Evolutionary conservation across 1,284 basidiomycete genomes (phyloP).

Genomic region (Takashimella koratensis): DNA sequence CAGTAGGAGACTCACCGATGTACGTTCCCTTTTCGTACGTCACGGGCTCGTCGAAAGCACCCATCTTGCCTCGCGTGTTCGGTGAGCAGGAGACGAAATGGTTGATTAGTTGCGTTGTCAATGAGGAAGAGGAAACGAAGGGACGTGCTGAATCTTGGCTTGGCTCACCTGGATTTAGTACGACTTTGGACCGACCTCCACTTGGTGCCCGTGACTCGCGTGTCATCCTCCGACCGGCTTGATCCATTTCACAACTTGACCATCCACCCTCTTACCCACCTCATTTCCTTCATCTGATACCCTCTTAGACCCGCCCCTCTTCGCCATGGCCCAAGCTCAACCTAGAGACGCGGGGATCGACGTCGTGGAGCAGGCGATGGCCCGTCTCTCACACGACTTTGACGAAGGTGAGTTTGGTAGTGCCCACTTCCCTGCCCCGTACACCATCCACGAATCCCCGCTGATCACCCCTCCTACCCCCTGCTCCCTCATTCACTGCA

Average conservation of each 20-base stretch:
- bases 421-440: too few relatives aligned
- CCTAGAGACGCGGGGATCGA: not conserved
- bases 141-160: too few relatives aligned
- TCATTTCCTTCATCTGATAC: too few relatives aligned
- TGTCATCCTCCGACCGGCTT: not conserved
- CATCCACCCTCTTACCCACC: too few relatives aligned
- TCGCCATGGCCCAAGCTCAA: not conserved
- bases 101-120: not conserved
- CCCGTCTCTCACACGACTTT: constrained; percentile 13
- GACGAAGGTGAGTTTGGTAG: constrained; percentile 10
- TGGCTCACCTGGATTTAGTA: not conserved
- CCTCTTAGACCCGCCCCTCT: not conserved
- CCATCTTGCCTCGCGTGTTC: constrained; percentile 33
- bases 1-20: constrained; percentile 30
- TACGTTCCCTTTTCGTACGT: constrained; percentile 44
- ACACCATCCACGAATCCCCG: too few relatives aligned
- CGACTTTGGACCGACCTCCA: not conserved
- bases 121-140: not conserved
- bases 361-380: constrained; percentile 10
- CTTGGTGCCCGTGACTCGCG: too few relatives aligned
- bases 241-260: not conserved
- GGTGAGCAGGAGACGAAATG: too few relatives aligned
- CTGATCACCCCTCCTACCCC: too few relatives aligned
- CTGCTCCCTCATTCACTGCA: too few relatives aligned
- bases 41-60: constrained; percentile 43